Evolutionary conservation across 495 filamentous ascomycete genomes (phyloP).

Genomic region (Emericellopsis terricola): DNA sequence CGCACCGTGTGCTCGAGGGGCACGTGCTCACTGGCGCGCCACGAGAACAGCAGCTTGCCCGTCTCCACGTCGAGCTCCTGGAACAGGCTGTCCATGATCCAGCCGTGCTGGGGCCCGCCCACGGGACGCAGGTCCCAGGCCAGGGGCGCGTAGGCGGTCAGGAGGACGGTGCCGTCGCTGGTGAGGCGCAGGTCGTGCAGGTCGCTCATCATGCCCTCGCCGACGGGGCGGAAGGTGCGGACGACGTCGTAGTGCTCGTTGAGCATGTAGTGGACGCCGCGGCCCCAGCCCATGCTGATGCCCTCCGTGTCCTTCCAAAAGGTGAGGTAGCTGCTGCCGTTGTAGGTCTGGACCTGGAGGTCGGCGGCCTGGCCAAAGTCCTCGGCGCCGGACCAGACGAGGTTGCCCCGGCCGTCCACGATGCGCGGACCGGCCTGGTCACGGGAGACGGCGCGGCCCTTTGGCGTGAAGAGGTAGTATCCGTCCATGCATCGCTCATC

Average conservation of each 20-base stretch:
- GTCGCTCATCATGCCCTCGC: conserved; percentile 1
- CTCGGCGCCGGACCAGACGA: background rate
- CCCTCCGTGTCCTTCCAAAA: conserved; percentile 8
- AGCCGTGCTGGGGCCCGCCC: conserved; percentile 5
- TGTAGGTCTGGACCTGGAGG: conserved; percentile 5
- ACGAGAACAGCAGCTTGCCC: conserved; percentile 14
- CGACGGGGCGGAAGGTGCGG: conserved; percentile 5
- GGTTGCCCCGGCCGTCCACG: background rate
- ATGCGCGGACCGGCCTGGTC: background rate
- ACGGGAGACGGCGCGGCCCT: conserved; percentile 10
- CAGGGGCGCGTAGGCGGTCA: conserved; percentile 4
- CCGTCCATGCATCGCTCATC: conserved; percentile 18
- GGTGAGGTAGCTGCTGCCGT: conserved; percentile 6
- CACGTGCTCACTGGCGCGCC: conserved; percentile 13
- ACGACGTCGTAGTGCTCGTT: conserved; percentile 7
- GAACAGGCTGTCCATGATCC: conserved; percentile 7
- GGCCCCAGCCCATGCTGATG: conserved; percentile 4
- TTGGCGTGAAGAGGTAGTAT: conserved; percentile 21
- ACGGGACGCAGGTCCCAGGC: conserved; percentile 5
- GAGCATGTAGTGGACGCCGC: conserved; percentile 5
- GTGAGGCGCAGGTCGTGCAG: conserved; percentile 8
- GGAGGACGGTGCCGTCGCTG: conserved; percentile 2
- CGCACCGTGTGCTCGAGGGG: conserved; percentile 4
- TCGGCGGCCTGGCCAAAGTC: conserved; percentile 8
- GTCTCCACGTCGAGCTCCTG: conserved; percentile 9